Conservation (phyloP, 1,284 basidiomycete species). For the Paramarasmius palmivorus region DNA sequence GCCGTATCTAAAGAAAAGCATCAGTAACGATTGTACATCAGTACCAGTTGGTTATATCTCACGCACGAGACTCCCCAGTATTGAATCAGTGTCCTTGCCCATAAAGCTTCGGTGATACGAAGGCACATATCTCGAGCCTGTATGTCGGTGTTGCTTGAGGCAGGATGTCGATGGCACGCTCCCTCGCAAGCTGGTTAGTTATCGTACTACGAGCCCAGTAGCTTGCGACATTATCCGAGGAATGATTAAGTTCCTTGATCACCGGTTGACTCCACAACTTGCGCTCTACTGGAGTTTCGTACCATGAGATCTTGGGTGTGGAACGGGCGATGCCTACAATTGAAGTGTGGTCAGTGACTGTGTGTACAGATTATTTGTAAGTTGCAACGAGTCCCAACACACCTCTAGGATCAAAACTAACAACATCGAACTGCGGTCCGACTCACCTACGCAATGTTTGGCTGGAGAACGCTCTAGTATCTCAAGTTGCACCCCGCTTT, state of each 20-base stretch:
- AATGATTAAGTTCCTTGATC: conserved; percentile 17
- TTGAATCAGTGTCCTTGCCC: conserved; percentile 43
- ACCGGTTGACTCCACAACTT: background rate
- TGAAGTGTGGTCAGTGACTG: background rate
- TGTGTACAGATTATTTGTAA: no score
- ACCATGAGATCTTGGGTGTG: conserved; percentile 33
- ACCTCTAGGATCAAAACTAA: conserved; percentile 51
- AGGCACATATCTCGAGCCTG: conserved; percentile 54
- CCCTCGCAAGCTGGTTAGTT: conserved; percentile 28
- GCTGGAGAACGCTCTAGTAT: conserved; percentile 30
- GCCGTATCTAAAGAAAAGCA: conserved; percentile 35
- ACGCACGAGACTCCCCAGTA: conserved; percentile 58
- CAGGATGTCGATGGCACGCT: conserved; percentile 31
- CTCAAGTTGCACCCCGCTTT: conserved; percentile 40
- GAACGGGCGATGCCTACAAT: conserved; percentile 32
- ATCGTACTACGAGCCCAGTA: conserved; percentile 28
- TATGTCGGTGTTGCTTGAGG: conserved; percentile 41
- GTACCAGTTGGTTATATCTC: background rate
- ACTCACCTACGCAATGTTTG: conserved; percentile 33
- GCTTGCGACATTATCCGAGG: conserved; percentile 23
- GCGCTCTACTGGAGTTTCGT: conserved; percentile 17
- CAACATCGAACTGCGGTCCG: conserved; percentile 46
- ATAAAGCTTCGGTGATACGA: conserved; percentile 41
- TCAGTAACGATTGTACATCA: background rate
- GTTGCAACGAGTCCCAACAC: background rate